Evolutionary conservation across 805 yeast species (phyloP), one percentile per base, ranked within the genome.

Genomic region (Candida endomychidarum): DNA sequence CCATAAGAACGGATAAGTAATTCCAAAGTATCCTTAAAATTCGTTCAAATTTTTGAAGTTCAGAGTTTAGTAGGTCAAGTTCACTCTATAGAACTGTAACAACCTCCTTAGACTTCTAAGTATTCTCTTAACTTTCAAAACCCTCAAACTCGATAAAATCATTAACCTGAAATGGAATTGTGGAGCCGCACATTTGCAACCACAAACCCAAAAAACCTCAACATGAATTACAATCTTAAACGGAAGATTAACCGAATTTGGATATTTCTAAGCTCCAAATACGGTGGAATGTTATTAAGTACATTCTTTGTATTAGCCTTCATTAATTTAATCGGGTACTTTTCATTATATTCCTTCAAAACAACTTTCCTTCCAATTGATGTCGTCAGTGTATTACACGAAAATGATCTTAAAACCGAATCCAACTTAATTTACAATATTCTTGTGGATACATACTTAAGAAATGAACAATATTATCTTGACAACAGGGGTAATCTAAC

Each of bases 381-480:
- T 43, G 41, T 53, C 2, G 38, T 45, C 8, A 27, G 24, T 18
- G 5, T 22, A 4, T 15, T 50, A 16, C 14, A 38, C 16, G 8
- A 4, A 3, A 27, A 38, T 23, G 29, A 21, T 4, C 11, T 26
- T 4, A 16, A 10, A 8, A 16, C 12, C 32, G 12, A 32, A 8
- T 15, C 37, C 20, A 18, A 8, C 6, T n/a, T 15, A 10, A 19
- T 32, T 11, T 20, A 39, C 23, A 19, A n/a, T 22, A 11, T 39
- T 12, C 17, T 39, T 14, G 38, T 39, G 24, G 53, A 50, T 25
- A 38, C 49, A 17, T 60, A 58, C 38, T 19, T 52, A 24, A 45
- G 58, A 33, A 43, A 49, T 34, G 56, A 57, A 47, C 40, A 44
- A 2, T 24, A 29, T 4, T 58, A 58, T 40, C 17, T 53, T 8